Base-by-base conservation (phyloP, 331 rosid genomes). In the Cydonia oblonga region DNA sequence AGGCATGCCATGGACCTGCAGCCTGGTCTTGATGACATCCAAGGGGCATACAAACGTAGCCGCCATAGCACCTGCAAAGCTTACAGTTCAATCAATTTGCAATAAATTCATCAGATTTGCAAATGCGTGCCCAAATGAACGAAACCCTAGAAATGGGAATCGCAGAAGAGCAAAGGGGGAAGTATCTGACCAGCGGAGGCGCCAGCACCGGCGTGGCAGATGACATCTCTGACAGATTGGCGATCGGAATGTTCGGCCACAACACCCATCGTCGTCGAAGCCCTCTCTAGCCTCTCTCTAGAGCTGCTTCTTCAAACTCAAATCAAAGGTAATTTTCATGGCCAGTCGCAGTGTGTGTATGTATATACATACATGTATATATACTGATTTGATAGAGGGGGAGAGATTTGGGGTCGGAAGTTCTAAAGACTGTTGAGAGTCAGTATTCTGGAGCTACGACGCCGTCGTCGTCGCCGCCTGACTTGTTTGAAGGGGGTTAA, bases 11-110 rank as follows among this genome's bases (percentile, higher is more conserved):
- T 89, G 97, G 68, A 93, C 98, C 81, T 93, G 98, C 60, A 93
- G 76, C 83, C 98, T 89, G 28, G 98, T 93, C 86, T 91, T 93
- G 90, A 93, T 93, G 80, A 93, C 98, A 85, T 93, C 98, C 83
- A 93, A 81, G 3, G 98, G 98, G 68, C 97, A 93, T 57, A 93
- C 87, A 74, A 93, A 87, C 28, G 98, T 91, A 61, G 98, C 98
- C 28, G 97, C 98, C 61, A 91, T 87, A 22, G 97, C 82, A 75
- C 97, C 98, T 93, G 82, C 56, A 78, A 69, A 68, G 73, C 78
- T 70, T 72, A 69, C 22, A n/a, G 59, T 73, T 62, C 68, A 62
- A 71, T 58, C 64, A 66, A 68, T 16, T 28, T 25, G 9, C 28
- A 9, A 29, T 2, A 40, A n/a, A 10, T 60, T 19, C 5, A 42